Evolutionary conservation across 2,329 filamentous ascomycete genomes (phyloP).

Genomic region (Penicillium sp.): DNA sequence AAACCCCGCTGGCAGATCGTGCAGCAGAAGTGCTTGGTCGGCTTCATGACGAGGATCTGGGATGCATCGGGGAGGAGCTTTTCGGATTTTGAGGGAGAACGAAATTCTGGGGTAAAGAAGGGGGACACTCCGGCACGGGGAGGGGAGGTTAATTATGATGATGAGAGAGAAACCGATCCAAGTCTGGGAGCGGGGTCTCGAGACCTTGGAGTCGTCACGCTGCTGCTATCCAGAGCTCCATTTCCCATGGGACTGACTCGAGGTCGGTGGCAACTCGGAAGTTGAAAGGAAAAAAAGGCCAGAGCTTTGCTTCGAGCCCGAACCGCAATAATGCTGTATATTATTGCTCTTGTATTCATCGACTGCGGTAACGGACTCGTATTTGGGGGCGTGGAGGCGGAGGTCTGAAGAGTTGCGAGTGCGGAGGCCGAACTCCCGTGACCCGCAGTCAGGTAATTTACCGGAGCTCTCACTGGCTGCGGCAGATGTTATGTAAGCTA

Average conservation of each 20-base stretch:
- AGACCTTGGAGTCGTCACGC: background rate
- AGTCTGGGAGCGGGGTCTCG: slow-evolving; percentile 1
- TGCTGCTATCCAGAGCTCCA: background rate
- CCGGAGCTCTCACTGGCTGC: background rate
- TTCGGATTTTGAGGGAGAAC: background rate
- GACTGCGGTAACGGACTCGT: background rate
- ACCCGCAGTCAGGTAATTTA: slow-evolving; percentile 7
- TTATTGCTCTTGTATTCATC: slow-evolving; percentile 1
- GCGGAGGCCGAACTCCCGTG: slow-evolving; percentile 2
- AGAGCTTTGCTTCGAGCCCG: background rate
- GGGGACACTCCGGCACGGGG: slow-evolving; percentile 7
- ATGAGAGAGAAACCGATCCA: background rate
- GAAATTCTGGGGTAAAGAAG: slow-evolving; percentile 30
- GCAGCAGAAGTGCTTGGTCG: slow-evolving; percentile 50
- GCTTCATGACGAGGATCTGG: slow-evolving; percentile 37
- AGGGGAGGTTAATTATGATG: slow-evolving; percentile 8
- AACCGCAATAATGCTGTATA: background rate
- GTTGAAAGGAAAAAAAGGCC: background rate
- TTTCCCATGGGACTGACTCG: background rate
- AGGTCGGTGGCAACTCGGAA: slow-evolving; percentile 2
- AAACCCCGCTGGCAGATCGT: slow-evolving; percentile 51
- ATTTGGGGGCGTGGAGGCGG: slow-evolving; percentile 4
- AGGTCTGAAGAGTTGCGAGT: background rate
- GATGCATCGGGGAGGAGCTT: slow-evolving; percentile 26
- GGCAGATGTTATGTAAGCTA: background rate